Evolutionary conservation across 768 basidiomycete genomes (phyloP).

Genomic region (Artomyces pyxidatus): DNA sequence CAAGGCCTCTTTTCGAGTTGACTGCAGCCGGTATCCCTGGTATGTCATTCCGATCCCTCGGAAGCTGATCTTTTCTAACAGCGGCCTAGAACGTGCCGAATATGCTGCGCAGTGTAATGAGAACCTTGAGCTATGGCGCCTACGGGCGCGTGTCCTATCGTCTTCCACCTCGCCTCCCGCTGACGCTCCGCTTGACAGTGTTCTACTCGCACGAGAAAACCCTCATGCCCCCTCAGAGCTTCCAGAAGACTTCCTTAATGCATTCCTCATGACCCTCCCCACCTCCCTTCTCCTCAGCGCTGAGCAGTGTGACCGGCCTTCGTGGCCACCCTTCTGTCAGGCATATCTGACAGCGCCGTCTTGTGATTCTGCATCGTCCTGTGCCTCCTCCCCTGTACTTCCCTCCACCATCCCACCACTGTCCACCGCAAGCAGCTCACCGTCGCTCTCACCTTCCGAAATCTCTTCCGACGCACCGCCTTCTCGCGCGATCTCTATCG

Average conservation of each 20-base stretch:
- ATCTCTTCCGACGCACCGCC: not conserved
- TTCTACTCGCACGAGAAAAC: too few species aligned
- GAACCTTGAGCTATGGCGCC: slow-evolving; percentile 68
- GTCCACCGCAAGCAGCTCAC: slow-evolving; percentile 16
- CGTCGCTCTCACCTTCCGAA: slow-evolving; percentile 20
- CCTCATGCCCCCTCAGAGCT: slow-evolving; percentile 23
- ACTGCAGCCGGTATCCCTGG: slow-evolving; percentile 68
- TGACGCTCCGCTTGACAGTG: slow-evolving; percentile 2
- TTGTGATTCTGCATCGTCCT: slow-evolving; percentile 16
- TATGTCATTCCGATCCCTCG: slow-evolving; percentile 37
- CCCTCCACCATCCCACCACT: slow-evolving; percentile 11
- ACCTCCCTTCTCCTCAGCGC: slow-evolving; percentile 24
- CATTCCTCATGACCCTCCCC: slow-evolving; percentile 52
- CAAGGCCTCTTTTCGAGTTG: slow-evolving; percentile 75
- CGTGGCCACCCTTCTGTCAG: too few species aligned
- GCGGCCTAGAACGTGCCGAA: slow-evolving; percentile 49
- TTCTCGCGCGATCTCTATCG: slow-evolving; percentile 4
- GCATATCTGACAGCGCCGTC: too few species aligned
- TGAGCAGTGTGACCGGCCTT: slow-evolving; percentile 6
- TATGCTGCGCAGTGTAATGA: slow-evolving; percentile 60
- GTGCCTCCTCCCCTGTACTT: slow-evolving; percentile 14
- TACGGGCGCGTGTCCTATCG: slow-evolving; percentile 34
- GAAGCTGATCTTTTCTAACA: not conserved
- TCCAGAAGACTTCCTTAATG: slow-evolving; percentile 39
- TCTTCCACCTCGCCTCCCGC: slow-evolving; percentile 15